Evolutionary conservation across 1,139 yeast genomes (phyloP).

Genomic region (Nakaseomyces delphensis): DNA sequence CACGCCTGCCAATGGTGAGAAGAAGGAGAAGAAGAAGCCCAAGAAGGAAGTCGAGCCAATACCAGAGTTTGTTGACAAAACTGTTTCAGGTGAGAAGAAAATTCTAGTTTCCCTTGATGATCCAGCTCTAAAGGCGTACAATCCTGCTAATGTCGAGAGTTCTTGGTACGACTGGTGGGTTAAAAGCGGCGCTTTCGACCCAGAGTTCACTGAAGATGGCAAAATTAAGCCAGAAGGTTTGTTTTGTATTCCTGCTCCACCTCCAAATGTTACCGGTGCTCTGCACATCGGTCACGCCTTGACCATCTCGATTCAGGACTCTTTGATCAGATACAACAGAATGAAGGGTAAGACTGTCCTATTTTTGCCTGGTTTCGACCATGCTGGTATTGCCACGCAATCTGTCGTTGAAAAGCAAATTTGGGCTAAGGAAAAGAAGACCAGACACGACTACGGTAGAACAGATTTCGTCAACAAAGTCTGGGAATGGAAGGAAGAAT

Average conservation of each 20-base stretch:
- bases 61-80: constrained; percentile 76
- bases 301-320: constrained; percentile 89
- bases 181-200: constrained; percentile 76
- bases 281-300: constrained; percentile 97
- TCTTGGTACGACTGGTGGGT: constrained; percentile 99
- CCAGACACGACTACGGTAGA: constrained; percentile 93
- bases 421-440: constrained; percentile 79
- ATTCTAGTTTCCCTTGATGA: constrained; percentile 75
- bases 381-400: constrained; percentile 98
- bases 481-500: constrained; percentile 98
- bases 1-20: constrained; percentile 33
- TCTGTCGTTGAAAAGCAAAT: constrained; percentile 95
- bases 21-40: constrained; percentile 63
- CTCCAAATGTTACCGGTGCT: constrained; percentile 98
- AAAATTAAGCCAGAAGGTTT: constrained; percentile 69
- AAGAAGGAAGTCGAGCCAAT: constrained; percentile 60
- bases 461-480: constrained; percentile 80
- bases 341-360: constrained; percentile 95
- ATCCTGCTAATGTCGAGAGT: constrained; percentile 86
- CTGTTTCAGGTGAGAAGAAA: constrained; percentile 87
- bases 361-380: constrained; percentile 95
- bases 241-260: constrained; percentile 93
- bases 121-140: constrained; percentile 88
- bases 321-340: constrained; percentile 87
- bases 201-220: constrained; percentile 72